These are phyloP conservation scores for Pseudogymnoascus sp. DNA, from an alignment of 2,329 filamentous ascomycete genomes.

Conservation along the genomic window DNA sequence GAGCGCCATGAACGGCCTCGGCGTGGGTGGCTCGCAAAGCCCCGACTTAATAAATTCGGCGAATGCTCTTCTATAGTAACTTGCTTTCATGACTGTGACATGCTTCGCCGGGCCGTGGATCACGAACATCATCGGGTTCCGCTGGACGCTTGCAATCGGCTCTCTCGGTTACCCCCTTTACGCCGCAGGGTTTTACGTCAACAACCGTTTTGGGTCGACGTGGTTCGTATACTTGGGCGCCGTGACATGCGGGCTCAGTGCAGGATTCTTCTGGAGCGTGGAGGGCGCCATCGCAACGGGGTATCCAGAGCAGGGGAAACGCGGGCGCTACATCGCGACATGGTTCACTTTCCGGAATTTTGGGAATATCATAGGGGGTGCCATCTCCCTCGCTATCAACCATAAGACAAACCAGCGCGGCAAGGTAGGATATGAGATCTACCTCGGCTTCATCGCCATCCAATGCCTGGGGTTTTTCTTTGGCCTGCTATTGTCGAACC, in stretches of 20 bases:
- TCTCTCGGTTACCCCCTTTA: constrained; percentile 36
- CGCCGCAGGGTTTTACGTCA: constrained; percentile 33
- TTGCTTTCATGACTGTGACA: constrained; percentile 35
- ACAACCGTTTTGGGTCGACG: constrained; percentile 30
- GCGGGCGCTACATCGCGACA: constrained; percentile 20
- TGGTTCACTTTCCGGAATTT: constrained; percentile 36
- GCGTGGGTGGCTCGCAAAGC: constrained; percentile 34
- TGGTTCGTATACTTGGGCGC: constrained; percentile 34
- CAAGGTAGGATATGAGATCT: constrained; percentile 33
- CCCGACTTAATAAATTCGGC: constrained; percentile 37
- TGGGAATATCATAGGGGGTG: constrained; percentile 41
- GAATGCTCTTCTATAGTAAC: constrained; percentile 40
- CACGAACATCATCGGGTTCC: constrained; percentile 32
- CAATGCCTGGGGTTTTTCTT: constrained; percentile 38
- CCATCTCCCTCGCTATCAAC: constrained; percentile 42
- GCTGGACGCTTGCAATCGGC: constrained; percentile 35
- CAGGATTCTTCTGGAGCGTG: constrained; percentile 36
- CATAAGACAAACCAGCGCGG: constrained; percentile 30
- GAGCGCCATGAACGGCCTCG: constrained; percentile 36
- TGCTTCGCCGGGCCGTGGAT: constrained; percentile 34
- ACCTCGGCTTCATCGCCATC: constrained; percentile 39
- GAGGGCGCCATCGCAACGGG: constrained; percentile 35
- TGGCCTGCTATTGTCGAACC: constrained; percentile 36
- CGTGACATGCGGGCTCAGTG: constrained; percentile 31
- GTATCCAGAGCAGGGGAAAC: constrained; percentile 27